Conservation (phyloP, 805 yeast genomes). For the Kazachstania bromeliacearum region DNA sequence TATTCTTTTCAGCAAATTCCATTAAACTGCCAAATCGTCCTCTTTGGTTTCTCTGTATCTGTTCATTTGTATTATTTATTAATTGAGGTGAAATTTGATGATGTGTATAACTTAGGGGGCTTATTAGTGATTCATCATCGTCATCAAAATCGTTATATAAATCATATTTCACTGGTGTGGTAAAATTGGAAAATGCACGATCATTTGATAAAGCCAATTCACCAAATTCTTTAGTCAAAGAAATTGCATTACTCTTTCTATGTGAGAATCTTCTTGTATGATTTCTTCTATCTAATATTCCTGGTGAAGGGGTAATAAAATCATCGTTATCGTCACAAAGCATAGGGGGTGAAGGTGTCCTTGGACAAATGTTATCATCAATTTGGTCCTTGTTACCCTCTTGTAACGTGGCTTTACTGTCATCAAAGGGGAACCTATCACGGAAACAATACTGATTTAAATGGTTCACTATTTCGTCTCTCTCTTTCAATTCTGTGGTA, state of each 20-base stretch:
- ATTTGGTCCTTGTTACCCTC: neutral
- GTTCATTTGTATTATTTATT: slow-evolving; percentile 20
- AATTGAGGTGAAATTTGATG: slow-evolving; percentile 10
- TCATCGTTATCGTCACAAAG: neutral
- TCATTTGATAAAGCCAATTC: neutral
- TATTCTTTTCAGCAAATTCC: slow-evolving; percentile 16
- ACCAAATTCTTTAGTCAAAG: slow-evolving; percentile 4
- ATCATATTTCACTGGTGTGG: neutral
- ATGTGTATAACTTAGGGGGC: slow-evolving; percentile 8
- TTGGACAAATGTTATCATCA: slow-evolving; percentile 4
- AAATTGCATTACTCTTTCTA: slow-evolving; percentile 9
- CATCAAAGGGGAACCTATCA: no score
- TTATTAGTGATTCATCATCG: slow-evolving; percentile 4
- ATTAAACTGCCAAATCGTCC: slow-evolving; percentile 13
- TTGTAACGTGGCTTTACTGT: neutral
- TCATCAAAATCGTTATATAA: slow-evolving; percentile 1
- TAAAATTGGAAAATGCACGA: neutral
- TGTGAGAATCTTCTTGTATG: slow-evolving; percentile 2
- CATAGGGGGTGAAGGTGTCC: slow-evolving; percentile 2
- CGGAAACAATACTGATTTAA: slow-evolving; percentile 3
- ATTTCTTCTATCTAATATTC: neutral
- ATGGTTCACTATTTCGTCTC: slow-evolving; percentile 1
- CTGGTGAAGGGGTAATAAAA: neutral
- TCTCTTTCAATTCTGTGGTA: slow-evolving; percentile 2
- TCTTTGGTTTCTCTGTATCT: slow-evolving; percentile 20